Evolutionary conservation across 306 rosid species (phyloP), one percentile per base, ranked within the genome.

Genomic region (Quercus ilex): DNA sequence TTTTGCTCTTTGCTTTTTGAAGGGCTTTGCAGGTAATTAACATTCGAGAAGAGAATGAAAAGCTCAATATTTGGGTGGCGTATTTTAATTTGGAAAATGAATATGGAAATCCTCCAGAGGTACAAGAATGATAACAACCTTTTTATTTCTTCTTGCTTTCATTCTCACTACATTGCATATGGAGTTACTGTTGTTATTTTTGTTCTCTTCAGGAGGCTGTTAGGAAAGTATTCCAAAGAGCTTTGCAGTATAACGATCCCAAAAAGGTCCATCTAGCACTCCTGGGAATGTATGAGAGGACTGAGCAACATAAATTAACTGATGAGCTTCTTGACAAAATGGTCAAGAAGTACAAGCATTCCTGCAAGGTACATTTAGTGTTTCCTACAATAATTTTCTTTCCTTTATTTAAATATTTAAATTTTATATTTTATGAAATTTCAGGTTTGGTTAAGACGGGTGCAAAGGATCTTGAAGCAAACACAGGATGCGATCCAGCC

Each of bases 21-120:
- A 94, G 98, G 93, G 98, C 99, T 82, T 81, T 95, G 90, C 87
- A 84, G 85, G 89, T 91, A 67, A 95, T 95, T 80, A 95, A 91
- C 80, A 38, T 93, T 19, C 92, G 98, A 55, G 97, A 93, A 83
- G 98, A 91, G 88, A 86, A 88, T 6, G 99, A 95, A 90, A 95
- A 95, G 86, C 92, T 91, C 77, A 95, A 93, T 80, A 80, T 95
- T 71, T 93, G 97, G 97, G 89, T 90, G 86, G 98, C 97, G 69
- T 95, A 90, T 83, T 89, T 95, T 73, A 95, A 95, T 85, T 84
- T 93, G 86, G 99, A 95, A 87, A 93, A 88, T 80, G 87, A 88
- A 79, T 93, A 77, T 78, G 99, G 97, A 73, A 91, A 84, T 76
- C 98, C 99, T 80, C 93, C 84, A 10, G 93, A 87, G 98, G 98